Percentiles rank a stretch among this genome's conserved stretches.
Evolutionary conservation across 345 rosid genomes (phyloP).

Genomic region (Gossypium australe): DNA sequence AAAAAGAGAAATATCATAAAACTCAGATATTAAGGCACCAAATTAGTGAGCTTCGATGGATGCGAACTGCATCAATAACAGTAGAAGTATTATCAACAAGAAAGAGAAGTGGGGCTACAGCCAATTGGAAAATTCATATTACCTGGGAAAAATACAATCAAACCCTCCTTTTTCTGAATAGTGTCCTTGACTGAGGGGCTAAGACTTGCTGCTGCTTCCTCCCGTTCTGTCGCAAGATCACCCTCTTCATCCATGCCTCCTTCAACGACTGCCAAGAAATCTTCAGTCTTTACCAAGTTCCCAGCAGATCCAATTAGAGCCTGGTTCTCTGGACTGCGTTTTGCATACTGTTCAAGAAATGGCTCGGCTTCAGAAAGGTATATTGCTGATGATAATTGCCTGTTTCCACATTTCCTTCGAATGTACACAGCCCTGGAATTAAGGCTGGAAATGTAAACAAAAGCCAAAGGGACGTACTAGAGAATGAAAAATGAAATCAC

Average conservation of each 20-base stretch:
- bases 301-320: slow-evolving; percentile 90
- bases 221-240: slow-evolving; percentile 60
- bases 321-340: slow-evolving; percentile 64
- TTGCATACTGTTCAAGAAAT: slow-evolving; percentile 79
- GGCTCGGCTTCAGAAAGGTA: slow-evolving; percentile 94
- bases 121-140: slow-evolving; percentile 9
- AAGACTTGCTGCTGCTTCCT: slow-evolving; percentile 43
- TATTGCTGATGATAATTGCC: slow-evolving; percentile 61
- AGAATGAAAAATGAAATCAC: neutral
- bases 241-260: slow-evolving; percentile 84
- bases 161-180: slow-evolving; percentile 65
- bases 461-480: neutral
- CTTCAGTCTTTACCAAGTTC: slow-evolving; percentile 62
- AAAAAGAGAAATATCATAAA: neutral
- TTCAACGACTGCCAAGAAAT: slow-evolving; percentile 77
- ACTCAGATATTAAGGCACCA: neutral
- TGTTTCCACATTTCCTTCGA: slow-evolving; percentile 59
- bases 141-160: slow-evolving; percentile 96
- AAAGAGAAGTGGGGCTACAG: neutral
- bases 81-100: neutral
- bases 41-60: neutral
- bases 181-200: slow-evolving; percentile 39
- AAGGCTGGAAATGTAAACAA: slow-evolving; percentile 6
- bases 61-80: neutral
- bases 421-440: slow-evolving; percentile 68